Evolutionary conservation across 75 land plant genomes (phyloP), one percentile per base, ranked within the genome.

Genomic region (Cryptomeria japonica): DNA sequence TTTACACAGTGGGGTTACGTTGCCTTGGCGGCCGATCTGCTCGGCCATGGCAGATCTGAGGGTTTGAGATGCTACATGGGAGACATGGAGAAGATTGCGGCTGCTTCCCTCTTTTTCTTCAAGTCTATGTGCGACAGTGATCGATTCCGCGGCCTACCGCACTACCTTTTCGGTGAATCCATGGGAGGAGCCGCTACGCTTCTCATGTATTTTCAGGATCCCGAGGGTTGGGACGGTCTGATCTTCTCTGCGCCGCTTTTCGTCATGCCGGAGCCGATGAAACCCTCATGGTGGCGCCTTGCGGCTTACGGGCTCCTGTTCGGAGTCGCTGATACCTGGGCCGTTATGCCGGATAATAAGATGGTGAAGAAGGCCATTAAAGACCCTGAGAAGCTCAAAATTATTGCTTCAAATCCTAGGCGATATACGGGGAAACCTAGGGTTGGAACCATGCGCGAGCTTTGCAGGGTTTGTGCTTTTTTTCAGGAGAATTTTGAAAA

Each of bases 391-490:
- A 94, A 92, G 76, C 92, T 92, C 34, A 92, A 92, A 89, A 85
- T 93, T 18, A 93, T 96, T 15, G 94, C 93, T 12, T 42, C 88
- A 36, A 97, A 97, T 72, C 99, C 99, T 34, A 86, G 96, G 87
- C 83, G 96, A 51, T 97, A 97, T 91, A 91, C 88, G 39, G 97
- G 95, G 56, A 83, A 76, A 53, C 99, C 97, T 11, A 87, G 99
- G 56, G 99, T 97, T 77, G 98, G 99, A 49, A 97, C 98, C 39
- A 96, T 95, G 98, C 90, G 98, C 88, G 96, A 97, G 89, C 88
- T 97, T 34, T 73, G 78, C 9, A 83, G 96, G 88, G 87, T 95
- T 68, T 84, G 90, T 36, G 94, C 91, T 58, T 90, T 91, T 86
- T 88, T 97, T n/a, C 90, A 90, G 91, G 87, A 87, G 53, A 93